Percentiles rank a stretch among this genome's conserved stretches.
These are phyloP conservation scores for Alternaria dauci DNA, from an alignment of 2,329 filamentous ascomycete species.

Conservation along the genomic window DNA sequence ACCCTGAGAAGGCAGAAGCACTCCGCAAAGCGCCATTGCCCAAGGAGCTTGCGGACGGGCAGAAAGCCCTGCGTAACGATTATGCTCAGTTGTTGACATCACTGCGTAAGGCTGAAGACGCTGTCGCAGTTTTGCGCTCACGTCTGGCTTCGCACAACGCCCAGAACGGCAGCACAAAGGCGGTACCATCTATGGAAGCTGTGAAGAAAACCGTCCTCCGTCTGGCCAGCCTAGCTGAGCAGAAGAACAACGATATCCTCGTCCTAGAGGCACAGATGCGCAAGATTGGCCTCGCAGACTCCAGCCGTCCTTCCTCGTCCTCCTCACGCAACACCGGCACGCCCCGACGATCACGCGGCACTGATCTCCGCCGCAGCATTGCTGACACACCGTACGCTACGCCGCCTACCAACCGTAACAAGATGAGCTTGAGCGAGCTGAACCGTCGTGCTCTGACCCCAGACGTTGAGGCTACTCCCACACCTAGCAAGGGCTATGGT, in stretches of 20 bases:
- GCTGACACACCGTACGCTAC: constrained; percentile 47
- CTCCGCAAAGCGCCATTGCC: constrained; percentile 78
- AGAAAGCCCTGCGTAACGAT: constrained; percentile 81
- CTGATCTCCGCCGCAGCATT: constrained; percentile 25
- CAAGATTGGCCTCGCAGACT: constrained; percentile 60
- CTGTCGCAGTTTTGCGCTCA: constrained; percentile 78
- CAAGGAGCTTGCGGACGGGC: constrained; percentile 82
- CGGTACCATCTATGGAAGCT: constrained; percentile 84
- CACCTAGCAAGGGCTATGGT: constrained; percentile 42
- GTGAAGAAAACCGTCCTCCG: constrained; percentile 90
- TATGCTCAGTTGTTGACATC: constrained; percentile 77
- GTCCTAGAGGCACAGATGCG: constrained; percentile 87
- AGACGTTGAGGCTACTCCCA: constrained; percentile 39
- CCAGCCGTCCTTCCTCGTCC: constrained; percentile 35
- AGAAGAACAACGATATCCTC: constrained; percentile 88
- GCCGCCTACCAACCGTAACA: constrained; percentile 47
- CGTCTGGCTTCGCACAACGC: constrained; percentile 69
- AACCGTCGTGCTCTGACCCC: constrained; percentile 43
- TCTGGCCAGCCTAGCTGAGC: constrained; percentile 92
- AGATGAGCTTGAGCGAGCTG: constrained; percentile 42
- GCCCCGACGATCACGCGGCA: constrained; percentile 27
- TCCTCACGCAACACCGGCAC: constrained; percentile 28
- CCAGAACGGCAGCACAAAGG: constrained; percentile 55
- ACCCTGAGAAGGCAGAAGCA: constrained; percentile 71
- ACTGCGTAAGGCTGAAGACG: constrained; percentile 81